Evolutionary conservation across 2,329 filamentous ascomycete genomes (phyloP), one percentile per base, ranked within the genome.

Genomic region (Graphilbum ipis-grandicollis): DNA sequence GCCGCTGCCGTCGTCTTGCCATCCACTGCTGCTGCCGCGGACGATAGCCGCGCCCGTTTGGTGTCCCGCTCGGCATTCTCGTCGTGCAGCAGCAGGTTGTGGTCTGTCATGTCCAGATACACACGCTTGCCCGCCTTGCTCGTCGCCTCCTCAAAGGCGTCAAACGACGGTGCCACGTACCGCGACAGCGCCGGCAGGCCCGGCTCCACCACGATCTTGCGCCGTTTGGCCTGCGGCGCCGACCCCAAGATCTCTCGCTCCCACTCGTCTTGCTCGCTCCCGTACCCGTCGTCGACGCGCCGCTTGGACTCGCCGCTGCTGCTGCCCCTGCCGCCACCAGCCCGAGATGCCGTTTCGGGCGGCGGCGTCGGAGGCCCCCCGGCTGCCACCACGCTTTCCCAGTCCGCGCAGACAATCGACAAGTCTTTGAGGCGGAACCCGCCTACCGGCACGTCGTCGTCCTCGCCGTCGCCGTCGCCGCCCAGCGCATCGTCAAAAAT

Each of bases 101-200:
- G 81, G 50, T 98, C 90, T 47, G 85, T 86, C 55, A 90, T 68
- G 48, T 96, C 86, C 36, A 98, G 65, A 2, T 77, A 71, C 19
- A 93, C 79, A 32, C 75, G 76, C 55, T 84, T 86, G 3, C 81
- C 75, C 31, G 85, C 67, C 45, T 73, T 73, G 13, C 75, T 65
- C 2, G 81, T 85, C 5, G 74, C 70, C 39, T 71, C 65, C 48
- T 86, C 75, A 14, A 86, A 90, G 43, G 93, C 73, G 49, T 92
- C 82, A 46, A 93, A 77, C 4, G 75, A 75, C 1, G 80, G 79
- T 2, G 80, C 66, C 3, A 68, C 64, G 39, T 76, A 75, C 22
- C 61, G 61, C 1, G 68, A 63, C 15, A 73, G 66, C 26, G 65
- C 62, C 1, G 72, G 70, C 7, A 77, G 58, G 10, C 72, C 70